phyloP scores from a whole-genome alignment of 345 rosid genomes.

The Punica granatum region DNA sequence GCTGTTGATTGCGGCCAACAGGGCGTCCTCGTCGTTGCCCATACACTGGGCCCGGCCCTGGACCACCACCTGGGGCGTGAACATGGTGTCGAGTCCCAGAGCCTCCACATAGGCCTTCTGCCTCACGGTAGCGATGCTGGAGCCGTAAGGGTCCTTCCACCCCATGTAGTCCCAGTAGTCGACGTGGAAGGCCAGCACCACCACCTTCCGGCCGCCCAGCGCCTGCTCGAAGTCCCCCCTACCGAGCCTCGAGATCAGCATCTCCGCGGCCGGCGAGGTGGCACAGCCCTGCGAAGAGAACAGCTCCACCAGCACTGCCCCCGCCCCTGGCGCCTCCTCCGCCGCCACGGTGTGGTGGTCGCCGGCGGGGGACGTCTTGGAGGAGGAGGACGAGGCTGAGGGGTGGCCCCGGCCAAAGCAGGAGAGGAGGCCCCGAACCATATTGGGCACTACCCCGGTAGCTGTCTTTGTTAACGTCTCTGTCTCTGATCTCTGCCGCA shows the following conservation, averaged over 20 bases:
- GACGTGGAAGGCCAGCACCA: conserved; percentile 65
- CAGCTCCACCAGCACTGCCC: conserved; percentile 66
- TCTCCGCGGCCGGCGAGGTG: conserved; percentile 79
- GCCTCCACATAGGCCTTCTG: conserved; percentile 89
- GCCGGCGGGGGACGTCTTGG: conserved; percentile 7
- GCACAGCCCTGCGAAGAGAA: conserved; percentile 89
- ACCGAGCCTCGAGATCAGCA: conserved; percentile 75
- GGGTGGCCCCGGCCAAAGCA: conserved; percentile 41
- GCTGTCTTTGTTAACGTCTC: not conserved
- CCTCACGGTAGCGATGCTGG: conserved; percentile 74
- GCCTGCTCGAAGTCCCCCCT: conserved; percentile 73
- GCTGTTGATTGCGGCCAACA: conserved; percentile 38
- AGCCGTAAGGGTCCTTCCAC: conserved; percentile 86
- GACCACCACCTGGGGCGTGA: conserved; percentile 74
- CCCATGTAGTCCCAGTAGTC: conserved; percentile 94
- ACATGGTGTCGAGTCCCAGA: conserved; percentile 73
- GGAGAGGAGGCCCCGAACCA: conserved; percentile 58
- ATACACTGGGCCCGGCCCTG: conserved; percentile 65
- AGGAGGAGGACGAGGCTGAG: conserved; percentile 10
- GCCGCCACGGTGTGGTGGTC: conserved; percentile 16
- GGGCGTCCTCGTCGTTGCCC: conserved; percentile 55
- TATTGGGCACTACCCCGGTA: not conserved
- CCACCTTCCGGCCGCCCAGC: conserved; percentile 27
- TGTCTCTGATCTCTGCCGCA: conserved; percentile 3
- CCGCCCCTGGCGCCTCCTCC: conserved; percentile 37